Conservation (phyloP, 257 asterid species). For the Solanum bulbocastanum region DNA sequence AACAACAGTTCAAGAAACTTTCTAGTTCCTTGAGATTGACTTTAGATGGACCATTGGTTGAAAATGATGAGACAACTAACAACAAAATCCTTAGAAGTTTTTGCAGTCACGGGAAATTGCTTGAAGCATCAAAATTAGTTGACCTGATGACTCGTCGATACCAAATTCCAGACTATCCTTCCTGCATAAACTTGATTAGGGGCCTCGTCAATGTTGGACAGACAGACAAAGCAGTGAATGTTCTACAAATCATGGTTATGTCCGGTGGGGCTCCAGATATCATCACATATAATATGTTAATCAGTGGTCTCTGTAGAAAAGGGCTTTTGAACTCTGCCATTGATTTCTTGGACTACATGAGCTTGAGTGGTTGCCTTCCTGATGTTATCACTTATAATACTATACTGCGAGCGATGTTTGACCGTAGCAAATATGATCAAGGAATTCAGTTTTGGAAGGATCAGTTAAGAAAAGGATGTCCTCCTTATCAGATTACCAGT, state of each 20-base stretch:
- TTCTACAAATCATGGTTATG: slow-evolving; percentile 66
- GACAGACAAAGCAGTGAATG: slow-evolving; percentile 46
- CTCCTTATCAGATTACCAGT: slow-evolving; percentile 61
- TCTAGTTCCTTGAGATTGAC: slow-evolving; percentile 15
- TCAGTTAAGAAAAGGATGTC: slow-evolving; percentile 71
- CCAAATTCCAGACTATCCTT: slow-evolving; percentile 68
- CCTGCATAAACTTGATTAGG: slow-evolving; percentile 69
- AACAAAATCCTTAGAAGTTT: slow-evolving; percentile 53
- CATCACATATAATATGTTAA: slow-evolving; percentile 79
- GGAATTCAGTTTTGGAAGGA: slow-evolving; percentile 75
- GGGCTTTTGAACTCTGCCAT: slow-evolving; percentile 39
- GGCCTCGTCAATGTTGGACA: slow-evolving; percentile 53
- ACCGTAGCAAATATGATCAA: slow-evolving; percentile 43
- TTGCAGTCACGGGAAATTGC: slow-evolving; percentile 53
- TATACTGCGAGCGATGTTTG: slow-evolving; percentile 57
- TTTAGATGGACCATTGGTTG: slow-evolving; percentile 33
- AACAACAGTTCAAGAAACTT: slow-evolving; percentile 18
- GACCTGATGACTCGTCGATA: slow-evolving; percentile 64
- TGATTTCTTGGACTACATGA: slow-evolving; percentile 60
- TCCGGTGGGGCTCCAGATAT: slow-evolving; percentile 85
- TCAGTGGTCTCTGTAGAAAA: slow-evolving; percentile 71
- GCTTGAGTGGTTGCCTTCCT: slow-evolving; percentile 82
- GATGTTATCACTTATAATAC: slow-evolving; percentile 70
- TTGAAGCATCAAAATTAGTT: slow-evolving; percentile 50
- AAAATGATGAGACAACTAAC: slow-evolving; percentile 60